Evolutionary conservation across 2,329 filamentous ascomycete genomes (phyloP), one percentile per base, ranked within the genome.

Genomic region (Apiospora kogelbergensis): DNA sequence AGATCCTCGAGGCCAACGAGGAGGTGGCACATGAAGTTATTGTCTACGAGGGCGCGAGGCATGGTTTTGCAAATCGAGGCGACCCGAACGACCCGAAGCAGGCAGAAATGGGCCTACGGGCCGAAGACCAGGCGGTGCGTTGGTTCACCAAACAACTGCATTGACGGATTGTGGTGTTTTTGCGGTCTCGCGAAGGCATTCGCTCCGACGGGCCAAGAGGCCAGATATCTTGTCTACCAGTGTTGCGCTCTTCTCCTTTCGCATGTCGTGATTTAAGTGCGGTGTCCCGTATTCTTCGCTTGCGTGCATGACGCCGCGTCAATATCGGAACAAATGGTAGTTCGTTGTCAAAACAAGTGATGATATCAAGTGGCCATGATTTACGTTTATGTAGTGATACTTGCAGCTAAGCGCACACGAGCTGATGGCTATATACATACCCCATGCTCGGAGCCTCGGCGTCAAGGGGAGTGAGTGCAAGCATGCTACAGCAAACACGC

Each of bases 41-140:
- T 1, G 67, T 77, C 24, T 79, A 78, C 68, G 71, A 76, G 26
- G 76, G 75, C 2, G 76, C 75, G 44, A 74, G 68, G 67, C 76
- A 79, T 65, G 78, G 76, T 6, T 78, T 79, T 65, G 74, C 74
- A 22, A 66, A 78, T 11, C 69, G 77, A 46, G 75, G 73, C 33
- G 74, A 74, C 30, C 71, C 71, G 10, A 73, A 69, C 22, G 69
- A 75, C n/a, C 70, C 67, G 65, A 71, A 70, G 40, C 74, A 76
- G 66, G 74, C 72, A 40, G 73, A 75, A 48, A 68, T 74, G 20
- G 73, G 72, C 4, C 71, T 74, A 46, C 70, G 70, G 22, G 73
- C 74, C 22, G 72, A 77, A 67, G 72, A 75, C 41, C 76, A 78
- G 68, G 75, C 75, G 11, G 75, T 78, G 13, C 69, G 72, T 10